phyloP scores from a whole-genome alignment of 805 yeast species.

The Metschnikowia hibisci region DNA sequence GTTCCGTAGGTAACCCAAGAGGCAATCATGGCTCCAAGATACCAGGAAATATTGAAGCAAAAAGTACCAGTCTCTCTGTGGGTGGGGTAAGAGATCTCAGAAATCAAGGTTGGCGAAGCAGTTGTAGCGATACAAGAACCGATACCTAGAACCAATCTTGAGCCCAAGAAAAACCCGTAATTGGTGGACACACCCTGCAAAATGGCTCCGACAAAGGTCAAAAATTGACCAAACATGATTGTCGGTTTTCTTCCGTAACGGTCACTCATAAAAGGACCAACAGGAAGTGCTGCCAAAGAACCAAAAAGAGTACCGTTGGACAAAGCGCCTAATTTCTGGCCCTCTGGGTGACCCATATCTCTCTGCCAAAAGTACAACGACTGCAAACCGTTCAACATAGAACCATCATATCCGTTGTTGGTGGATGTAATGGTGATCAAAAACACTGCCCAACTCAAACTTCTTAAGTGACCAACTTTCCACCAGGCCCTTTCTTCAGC shows the following conservation, averaged over 20 bases:
- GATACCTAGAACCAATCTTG: constrained; percentile 47
- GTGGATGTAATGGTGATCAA: constrained; percentile 45
- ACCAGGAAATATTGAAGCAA: constrained; percentile 51
- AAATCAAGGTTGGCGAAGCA: constrained; percentile 46
- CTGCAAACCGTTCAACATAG: constrained; percentile 49
- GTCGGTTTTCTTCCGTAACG: constrained; percentile 38
- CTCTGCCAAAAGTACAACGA: constrained; percentile 39
- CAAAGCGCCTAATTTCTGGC: constrained; percentile 22
- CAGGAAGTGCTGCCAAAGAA: constrained; percentile 25
- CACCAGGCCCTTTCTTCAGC: constrained; percentile 26
- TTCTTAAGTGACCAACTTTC: constrained; percentile 34
- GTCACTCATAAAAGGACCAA: constrained; percentile 26
- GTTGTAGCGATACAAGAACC: constrained; percentile 42
- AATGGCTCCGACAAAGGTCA: constrained; percentile 32
- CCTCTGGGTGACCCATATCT: constrained; percentile 27
- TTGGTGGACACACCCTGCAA: constrained; percentile 36
- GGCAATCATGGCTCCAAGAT: constrained; percentile 50
- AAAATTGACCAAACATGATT: constrained; percentile 24
- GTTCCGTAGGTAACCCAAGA: constrained; percentile 52
- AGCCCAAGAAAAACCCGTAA: constrained; percentile 35
- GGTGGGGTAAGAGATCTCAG: constrained; percentile 50
- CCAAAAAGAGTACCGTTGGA: constrained; percentile 33
- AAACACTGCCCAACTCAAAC: constrained; percentile 35
- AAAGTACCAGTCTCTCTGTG: constrained; percentile 30
- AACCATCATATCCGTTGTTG: constrained; percentile 30